Evolutionary conservation across 2,329 filamentous ascomycete genomes (phyloP).

Genomic region (Microdochium bolleyi): DNA sequence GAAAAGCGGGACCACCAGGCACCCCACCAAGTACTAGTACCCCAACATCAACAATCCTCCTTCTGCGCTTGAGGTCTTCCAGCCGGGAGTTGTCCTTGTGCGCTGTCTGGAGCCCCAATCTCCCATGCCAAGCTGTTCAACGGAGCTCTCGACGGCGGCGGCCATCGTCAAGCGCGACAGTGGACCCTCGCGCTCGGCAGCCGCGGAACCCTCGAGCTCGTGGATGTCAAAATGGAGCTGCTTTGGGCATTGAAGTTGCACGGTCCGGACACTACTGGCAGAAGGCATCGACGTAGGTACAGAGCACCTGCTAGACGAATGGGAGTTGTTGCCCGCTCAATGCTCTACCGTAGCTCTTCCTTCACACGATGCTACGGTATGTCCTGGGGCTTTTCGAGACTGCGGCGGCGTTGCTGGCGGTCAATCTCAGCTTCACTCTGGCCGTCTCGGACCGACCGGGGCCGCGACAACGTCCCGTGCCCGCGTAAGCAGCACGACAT

Average conservation of each 20-base stretch:
- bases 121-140: no score
- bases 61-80: neutral
- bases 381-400: no score
- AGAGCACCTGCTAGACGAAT: no score
- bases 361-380: no score
- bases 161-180: no score
- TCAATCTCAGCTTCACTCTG: no score
- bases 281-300: neutral
- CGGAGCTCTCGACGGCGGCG: no score
- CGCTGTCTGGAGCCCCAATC: no score
- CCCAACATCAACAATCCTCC: conserved; percentile 20
- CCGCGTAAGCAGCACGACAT: neutral
- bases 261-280: neutral
- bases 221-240: neutral
- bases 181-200: neutral
- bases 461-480: neutral
- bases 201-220: neutral
- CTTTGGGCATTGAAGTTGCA: neutral
- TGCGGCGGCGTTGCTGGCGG: no score
- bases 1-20: neutral
- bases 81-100: neutral
- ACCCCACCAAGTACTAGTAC: conserved; percentile 17
- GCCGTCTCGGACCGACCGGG: no score
- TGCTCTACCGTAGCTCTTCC: no score
- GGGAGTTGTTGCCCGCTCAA: no score